Evolutionary conservation across 306 rosid genomes (phyloP).

Genomic region (Vicia faba): DNA sequence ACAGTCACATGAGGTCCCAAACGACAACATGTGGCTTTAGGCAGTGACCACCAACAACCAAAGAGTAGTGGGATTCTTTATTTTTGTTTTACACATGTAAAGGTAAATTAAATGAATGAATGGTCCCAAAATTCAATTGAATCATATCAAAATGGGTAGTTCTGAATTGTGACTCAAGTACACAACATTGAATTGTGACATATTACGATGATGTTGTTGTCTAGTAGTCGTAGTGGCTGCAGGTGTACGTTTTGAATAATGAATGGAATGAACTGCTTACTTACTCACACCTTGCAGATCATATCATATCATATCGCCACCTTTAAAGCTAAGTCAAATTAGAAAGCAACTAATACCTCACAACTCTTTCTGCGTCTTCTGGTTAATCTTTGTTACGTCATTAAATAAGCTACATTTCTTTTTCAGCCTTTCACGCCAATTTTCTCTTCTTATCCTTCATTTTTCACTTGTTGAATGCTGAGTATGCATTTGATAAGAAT

Average conservation of each 20-base stretch:
- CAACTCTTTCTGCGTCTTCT: not conserved
- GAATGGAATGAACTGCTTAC: conserved; percentile 2
- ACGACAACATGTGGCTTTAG: not conserved
- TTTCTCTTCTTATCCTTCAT: not conserved
- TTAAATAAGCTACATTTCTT: not conserved
- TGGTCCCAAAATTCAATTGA: conserved; percentile 33
- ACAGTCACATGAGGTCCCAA: not conserved
- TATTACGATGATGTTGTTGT: not conserved
- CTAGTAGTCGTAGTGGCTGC: conserved; percentile 43
- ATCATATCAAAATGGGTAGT: conserved; percentile 17
- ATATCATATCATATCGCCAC: conserved; percentile 43
- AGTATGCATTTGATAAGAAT: not conserved
- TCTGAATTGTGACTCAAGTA: conserved; percentile 26
- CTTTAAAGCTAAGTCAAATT: conserved; percentile 66
- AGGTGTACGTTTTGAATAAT: conserved; percentile 38
- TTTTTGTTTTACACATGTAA: conserved; percentile 10
- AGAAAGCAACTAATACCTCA: conserved; percentile 45
- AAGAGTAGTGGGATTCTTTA: not conserved
- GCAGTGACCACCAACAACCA: conserved; percentile 13
- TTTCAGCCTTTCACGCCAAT: not conserved
- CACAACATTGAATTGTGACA: conserved; percentile 21
- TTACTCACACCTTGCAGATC: conserved; percentile 31
- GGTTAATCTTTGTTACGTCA: too few relatives aligned
- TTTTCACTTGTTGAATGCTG: not conserved
- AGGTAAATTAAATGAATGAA: not conserved